Percentiles rank a stretch among this genome's conserved stretches.
Conservation (phyloP, 2,329 filamentous ascomycete species). For the Pyricularia pennisetigena region DNA sequence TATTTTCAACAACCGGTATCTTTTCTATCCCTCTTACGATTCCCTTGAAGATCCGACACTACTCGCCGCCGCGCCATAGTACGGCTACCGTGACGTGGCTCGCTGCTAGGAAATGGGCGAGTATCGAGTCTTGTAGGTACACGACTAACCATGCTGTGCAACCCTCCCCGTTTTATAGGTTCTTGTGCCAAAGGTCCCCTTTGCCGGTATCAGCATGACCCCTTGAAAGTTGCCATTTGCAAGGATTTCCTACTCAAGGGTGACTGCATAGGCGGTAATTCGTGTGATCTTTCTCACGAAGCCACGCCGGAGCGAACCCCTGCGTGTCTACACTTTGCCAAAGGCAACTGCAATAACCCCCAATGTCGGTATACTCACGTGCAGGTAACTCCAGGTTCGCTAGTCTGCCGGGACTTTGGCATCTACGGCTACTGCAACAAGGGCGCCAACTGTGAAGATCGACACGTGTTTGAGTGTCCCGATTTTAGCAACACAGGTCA, state of each 20-base stretch:
- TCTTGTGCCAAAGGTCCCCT: constrained; percentile 71
- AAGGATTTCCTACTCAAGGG: constrained; percentile 76
- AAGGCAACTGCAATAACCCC: constrained; percentile 79
- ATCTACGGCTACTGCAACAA: constrained; percentile 81
- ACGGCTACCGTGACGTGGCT: background rate
- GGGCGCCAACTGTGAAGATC: constrained; percentile 65
- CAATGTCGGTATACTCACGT: constrained; percentile 84
- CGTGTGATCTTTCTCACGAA: constrained; percentile 87
- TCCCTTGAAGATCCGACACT: background rate
- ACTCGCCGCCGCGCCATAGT: background rate
- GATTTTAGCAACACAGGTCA: constrained; percentile 85
- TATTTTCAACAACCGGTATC: constrained; percentile 60
- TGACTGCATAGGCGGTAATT: constrained; percentile 64
- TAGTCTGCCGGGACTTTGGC: constrained; percentile 77
- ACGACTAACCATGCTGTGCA: constrained; percentile 29
- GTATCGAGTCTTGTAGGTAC: background rate
- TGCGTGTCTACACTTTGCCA: constrained; percentile 80
- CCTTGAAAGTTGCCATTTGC: constrained; percentile 80
- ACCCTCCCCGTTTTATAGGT: constrained; percentile 42
- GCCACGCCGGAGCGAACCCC: constrained; percentile 75
- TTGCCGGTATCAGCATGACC: constrained; percentile 78
- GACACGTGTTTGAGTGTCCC: constrained; percentile 89
- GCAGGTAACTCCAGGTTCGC: constrained; percentile 63
- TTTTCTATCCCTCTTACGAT: constrained; percentile 5
- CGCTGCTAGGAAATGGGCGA: background rate